Evolutionary conservation across 202 grass and related monocot genomes (phyloP).

Genomic region (Carex sylvatica): DNA sequence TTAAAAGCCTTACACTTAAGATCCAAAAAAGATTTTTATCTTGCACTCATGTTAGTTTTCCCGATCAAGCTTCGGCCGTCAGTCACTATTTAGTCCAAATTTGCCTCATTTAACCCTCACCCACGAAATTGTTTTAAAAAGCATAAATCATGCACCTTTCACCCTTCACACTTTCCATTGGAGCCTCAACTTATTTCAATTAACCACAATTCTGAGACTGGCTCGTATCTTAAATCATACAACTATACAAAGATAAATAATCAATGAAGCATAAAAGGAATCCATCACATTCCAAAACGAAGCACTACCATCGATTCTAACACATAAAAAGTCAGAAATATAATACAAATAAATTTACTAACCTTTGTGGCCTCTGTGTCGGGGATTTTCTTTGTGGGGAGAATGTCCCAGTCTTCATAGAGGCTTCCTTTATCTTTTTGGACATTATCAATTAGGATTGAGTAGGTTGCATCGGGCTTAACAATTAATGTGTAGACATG

Average conservation of each 20-base stretch:
- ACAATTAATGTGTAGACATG: slow-evolving; percentile 74
- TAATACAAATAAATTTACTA: not conserved
- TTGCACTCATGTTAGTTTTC: not conserved
- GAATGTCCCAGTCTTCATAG: slow-evolving; percentile 73
- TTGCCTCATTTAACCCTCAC: not conserved
- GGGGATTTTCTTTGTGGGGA: slow-evolving; percentile 54
- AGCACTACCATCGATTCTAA: not conserved
- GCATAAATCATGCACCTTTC: not conserved
- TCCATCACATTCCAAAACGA: not conserved
- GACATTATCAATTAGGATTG: slow-evolving; percentile 61
- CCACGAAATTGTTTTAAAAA: not conserved
- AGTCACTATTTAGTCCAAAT: not conserved
- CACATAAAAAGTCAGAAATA: not conserved
- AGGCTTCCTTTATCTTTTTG: slow-evolving; percentile 63
- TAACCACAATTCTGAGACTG: not conserved
- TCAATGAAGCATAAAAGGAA: not conserved
- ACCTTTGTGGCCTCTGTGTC: slow-evolving; percentile 77
- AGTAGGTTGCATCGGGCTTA: slow-evolving; percentile 59
- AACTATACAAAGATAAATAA: not conserved
- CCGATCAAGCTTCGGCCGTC: not conserved
- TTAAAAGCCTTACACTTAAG: not conserved
- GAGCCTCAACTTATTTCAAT: not conserved
- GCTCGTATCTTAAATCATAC: not conserved
- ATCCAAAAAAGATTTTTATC: not conserved
- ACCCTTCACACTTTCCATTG: not conserved